Conservation (phyloP, 1,139 yeast species). For the Nakaseomyces sp. region DNA sequence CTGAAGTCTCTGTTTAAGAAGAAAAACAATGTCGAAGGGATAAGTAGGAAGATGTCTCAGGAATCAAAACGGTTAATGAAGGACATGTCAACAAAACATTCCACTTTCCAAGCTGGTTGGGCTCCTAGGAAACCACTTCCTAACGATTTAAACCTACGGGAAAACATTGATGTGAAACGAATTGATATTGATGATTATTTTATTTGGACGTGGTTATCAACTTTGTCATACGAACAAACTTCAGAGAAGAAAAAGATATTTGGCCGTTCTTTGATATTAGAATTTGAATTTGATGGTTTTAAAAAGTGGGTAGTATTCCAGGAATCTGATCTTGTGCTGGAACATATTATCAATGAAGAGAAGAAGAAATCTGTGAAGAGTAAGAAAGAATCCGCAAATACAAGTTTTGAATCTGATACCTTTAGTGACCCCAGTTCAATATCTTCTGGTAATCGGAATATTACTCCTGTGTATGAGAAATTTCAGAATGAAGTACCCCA, state of each 20-base stretch:
- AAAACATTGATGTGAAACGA: conserved; percentile 42
- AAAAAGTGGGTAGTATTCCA: conserved; percentile 79
- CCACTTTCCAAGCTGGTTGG: conserved; percentile 37
- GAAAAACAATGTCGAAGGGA: conserved; percentile 39
- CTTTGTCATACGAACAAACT: conserved; percentile 69
- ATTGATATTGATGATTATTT: conserved; percentile 78
- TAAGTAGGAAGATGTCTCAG: conserved; percentile 57
- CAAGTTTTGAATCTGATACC: not conserved
- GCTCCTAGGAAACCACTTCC: conserved; percentile 21
- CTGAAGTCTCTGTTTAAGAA: conserved; percentile 65
- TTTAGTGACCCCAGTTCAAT: not conserved
- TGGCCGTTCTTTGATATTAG: conserved; percentile 73
- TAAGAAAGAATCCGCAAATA: conserved; percentile 7
- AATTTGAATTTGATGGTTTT: conserved; percentile 60
- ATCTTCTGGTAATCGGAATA: conserved; percentile 12
- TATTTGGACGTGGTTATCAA: conserved; percentile 85
- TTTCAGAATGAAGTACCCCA: conserved; percentile 18
- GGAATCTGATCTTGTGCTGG: conserved; percentile 49
- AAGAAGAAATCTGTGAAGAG: conserved; percentile 9
- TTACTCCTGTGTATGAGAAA: conserved; percentile 17
- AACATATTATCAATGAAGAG: conserved; percentile 27
- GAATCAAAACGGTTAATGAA: conserved; percentile 66
- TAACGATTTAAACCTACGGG: conserved; percentile 12
- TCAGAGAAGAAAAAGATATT: conserved; percentile 54
- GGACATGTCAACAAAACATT: conserved; percentile 44